Conservation (phyloP, 768 basidiomycete species). For the Candolleomyces efflorescens region DNA sequence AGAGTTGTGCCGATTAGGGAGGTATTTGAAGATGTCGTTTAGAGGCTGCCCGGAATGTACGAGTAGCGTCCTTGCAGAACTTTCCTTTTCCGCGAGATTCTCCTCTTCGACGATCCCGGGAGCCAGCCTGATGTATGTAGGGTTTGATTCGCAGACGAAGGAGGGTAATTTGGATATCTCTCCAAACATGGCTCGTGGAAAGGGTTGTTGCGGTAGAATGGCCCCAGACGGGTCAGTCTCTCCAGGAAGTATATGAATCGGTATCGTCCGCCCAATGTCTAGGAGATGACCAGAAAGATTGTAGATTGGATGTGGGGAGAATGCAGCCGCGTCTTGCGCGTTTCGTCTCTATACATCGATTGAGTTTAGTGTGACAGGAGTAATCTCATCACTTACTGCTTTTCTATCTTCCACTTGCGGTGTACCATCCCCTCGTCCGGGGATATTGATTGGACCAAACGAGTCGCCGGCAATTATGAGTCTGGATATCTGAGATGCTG, state of each 20-base stretch:
- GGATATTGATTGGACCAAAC: slow-evolving; percentile 45
- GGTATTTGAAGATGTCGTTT: slow-evolving; percentile 94
- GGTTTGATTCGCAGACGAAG: slow-evolving; percentile 85
- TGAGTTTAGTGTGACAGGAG: slow-evolving; percentile 4
- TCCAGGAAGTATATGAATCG: slow-evolving; percentile 87
- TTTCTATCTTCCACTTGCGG: slow-evolving; percentile 45
- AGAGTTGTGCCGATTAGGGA: slow-evolving; percentile 67
- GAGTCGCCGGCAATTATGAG: slow-evolving; percentile 92
- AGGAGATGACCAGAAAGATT: slow-evolving; percentile 65
- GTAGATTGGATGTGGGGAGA: slow-evolving; percentile 72
- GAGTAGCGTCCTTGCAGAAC: slow-evolving; percentile 52
- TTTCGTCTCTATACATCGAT: slow-evolving; percentile 48
- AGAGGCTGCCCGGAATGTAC: slow-evolving; percentile 91
- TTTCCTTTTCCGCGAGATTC: slow-evolving; percentile 10
- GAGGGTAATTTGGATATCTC: slow-evolving; percentile 50
- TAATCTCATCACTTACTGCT: slow-evolving; percentile 38
- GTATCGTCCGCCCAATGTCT: slow-evolving; percentile 74
- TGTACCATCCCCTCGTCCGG: slow-evolving; percentile 26
- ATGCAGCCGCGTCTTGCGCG: slow-evolving; percentile 58
- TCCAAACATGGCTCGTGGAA: slow-evolving; percentile 91
- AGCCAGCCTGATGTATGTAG: slow-evolving; percentile 72
- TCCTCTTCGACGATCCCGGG: slow-evolving; percentile 24
- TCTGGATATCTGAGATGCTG: slow-evolving; percentile 71
- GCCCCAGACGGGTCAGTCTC: slow-evolving; percentile 82
- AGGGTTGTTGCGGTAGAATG: slow-evolving; percentile 89